phyloP scores from a whole-genome alignment of 2,329 filamentous ascomycete species.

The Beauveria asiatica region DNA sequence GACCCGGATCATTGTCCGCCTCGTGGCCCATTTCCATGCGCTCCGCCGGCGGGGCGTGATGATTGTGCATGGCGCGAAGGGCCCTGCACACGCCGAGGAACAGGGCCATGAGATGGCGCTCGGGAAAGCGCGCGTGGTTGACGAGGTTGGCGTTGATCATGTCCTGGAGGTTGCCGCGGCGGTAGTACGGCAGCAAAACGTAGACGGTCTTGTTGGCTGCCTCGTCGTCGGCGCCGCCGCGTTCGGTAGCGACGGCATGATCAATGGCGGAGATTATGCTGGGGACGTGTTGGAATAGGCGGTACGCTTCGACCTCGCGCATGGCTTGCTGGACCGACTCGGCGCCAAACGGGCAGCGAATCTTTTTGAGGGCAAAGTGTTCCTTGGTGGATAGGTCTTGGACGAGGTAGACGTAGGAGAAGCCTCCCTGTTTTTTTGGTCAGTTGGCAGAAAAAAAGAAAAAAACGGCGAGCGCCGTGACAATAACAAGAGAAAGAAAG shows the following conservation, averaged over 20 bases:
- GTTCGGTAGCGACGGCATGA: slow-evolving; percentile 71
- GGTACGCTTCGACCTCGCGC: slow-evolving; percentile 96
- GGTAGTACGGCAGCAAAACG: slow-evolving; percentile 90
- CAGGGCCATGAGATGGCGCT: slow-evolving; percentile 76
- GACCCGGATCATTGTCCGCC: slow-evolving; percentile 30
- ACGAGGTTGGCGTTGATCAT: slow-evolving; percentile 98
- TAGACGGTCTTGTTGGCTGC: slow-evolving; percentile 91
- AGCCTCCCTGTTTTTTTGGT: slow-evolving; percentile 62
- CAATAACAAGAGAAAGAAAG: too few relatives aligned
- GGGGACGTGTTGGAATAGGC: slow-evolving; percentile 71
- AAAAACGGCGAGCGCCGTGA: too few relatives aligned
- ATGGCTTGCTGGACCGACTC: slow-evolving; percentile 92
- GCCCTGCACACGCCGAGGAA: slow-evolving; percentile 90
- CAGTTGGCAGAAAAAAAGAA: too few relatives aligned
- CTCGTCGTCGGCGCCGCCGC: slow-evolving; percentile 43
- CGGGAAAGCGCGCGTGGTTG: slow-evolving; percentile 85
- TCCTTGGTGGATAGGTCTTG: slow-evolving; percentile 79
- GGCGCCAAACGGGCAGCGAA: slow-evolving; percentile 93
- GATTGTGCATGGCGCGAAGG: slow-evolving; percentile 84
- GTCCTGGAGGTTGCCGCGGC: slow-evolving; percentile 91
- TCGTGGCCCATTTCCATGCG: slow-evolving; percentile 44
- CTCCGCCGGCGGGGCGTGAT: slow-evolving; percentile 43
- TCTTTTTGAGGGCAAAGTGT: slow-evolving; percentile 95
- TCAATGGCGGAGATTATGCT: slow-evolving; percentile 85
- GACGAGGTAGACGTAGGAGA: slow-evolving; percentile 98